Conservation (phyloP, 2,329 filamentous ascomycete species). For the Fusarium tupiense region DNA sequence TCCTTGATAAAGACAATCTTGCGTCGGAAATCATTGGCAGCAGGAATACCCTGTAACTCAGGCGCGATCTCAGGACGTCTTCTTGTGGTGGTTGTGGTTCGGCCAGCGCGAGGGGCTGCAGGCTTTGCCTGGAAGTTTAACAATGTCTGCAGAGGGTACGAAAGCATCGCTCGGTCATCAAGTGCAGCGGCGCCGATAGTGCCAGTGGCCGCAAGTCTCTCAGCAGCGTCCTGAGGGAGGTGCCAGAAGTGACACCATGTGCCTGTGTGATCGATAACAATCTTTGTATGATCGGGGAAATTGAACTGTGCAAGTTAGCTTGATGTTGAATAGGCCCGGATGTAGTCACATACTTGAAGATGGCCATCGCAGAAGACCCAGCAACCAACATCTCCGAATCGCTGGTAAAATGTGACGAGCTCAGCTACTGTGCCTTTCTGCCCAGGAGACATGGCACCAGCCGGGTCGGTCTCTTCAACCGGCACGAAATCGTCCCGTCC, state of each 20-base stretch:
- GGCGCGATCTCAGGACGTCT: slow-evolving; percentile 69
- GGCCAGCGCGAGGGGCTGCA: slow-evolving; percentile 51
- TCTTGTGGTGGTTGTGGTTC: slow-evolving; percentile 59
- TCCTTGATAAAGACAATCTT: slow-evolving; percentile 79
- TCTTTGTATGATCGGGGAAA: slow-evolving; percentile 88
- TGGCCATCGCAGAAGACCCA: slow-evolving; percentile 86
- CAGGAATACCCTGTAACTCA: slow-evolving; percentile 70
- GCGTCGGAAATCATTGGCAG: slow-evolving; percentile 76
- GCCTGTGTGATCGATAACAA: slow-evolving; percentile 79
- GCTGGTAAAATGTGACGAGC: slow-evolving; percentile 82
- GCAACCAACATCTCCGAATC: slow-evolving; percentile 81
- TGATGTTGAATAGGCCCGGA: neutral
- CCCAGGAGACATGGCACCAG: slow-evolving; percentile 53
- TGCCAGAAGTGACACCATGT: slow-evolving; percentile 82
- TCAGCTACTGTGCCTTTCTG: slow-evolving; percentile 56
- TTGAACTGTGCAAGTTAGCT: slow-evolving; percentile 70
- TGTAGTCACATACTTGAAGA: slow-evolving; percentile 66
- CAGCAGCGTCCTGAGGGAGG: slow-evolving; percentile 75
- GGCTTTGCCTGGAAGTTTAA: slow-evolving; percentile 71
- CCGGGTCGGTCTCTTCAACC: slow-evolving; percentile 56
- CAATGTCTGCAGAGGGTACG: slow-evolving; percentile 77
- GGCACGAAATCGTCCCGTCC: slow-evolving; percentile 73
- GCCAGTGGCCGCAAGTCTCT: slow-evolving; percentile 70
- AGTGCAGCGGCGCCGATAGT: slow-evolving; percentile 76
- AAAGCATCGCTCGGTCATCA: slow-evolving; percentile 75